Base-by-base conservation (phyloP, 1,284 basidiomycete species). In the Trametes hirsuta region DNA sequence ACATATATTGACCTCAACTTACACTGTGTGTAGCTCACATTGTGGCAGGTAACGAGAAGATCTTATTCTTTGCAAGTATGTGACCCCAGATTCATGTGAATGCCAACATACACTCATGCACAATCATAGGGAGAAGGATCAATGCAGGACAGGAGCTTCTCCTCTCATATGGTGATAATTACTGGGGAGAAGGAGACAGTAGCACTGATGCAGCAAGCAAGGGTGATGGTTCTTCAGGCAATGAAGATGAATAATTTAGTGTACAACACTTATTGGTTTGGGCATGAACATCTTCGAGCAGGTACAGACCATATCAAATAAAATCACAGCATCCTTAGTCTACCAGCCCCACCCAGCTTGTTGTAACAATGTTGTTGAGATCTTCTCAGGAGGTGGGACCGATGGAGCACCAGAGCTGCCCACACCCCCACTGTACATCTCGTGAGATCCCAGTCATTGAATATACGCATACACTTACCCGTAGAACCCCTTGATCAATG, bases 401-500 rank as follows among this genome's bases (percentile, higher is more conserved):
- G 61, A 36, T 8, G 62, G 47, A 14, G 59, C 51, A 18, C 36
- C 24, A 14, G 36, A 34, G 14, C 45, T 48, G 45, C 59, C 52
- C 11, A 51, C 25, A 21, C 63, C 54, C 15, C 58, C 49, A n/a
- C 36, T 59, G 11, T 3, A 18, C 2, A 10, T 18, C n/a, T 30
- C 34, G 25, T 21, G 12, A 53, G 14, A 8, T 6, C 18, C 46
- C 22, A 40, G 34, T 42, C 34, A 35, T 2, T 18, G 36, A 21
- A 15, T 22, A 8, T 21, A 24, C 22, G 10, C 4, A 2, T 45
- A 63, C 72, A 35, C 47, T 30, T 30, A 72, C 69, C 61, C 58
- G 59, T 79, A 92, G 62, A 91, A 84, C 41, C 79, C 81, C 64
- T 85, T 81, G 61, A 93, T 84, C 65, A 89, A 83, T 10, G 76